Evolutionary conservation across 1,139 yeast genomes (phyloP), one percentile per base, ranked within the genome.

Genomic region (Yamadazyma friedrichii): DNA sequence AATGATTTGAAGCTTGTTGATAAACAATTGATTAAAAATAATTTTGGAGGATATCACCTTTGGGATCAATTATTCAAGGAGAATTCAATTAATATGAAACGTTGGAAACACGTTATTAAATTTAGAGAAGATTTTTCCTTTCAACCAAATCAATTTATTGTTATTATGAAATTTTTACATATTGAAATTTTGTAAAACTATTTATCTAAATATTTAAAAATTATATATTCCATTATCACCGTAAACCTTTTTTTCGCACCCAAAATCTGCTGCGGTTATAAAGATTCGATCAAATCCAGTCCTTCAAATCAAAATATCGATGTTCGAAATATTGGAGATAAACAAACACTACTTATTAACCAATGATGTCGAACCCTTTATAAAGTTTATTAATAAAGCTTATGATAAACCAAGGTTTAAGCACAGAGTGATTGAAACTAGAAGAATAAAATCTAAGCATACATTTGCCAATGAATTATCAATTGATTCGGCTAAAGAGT

Each of bases 21-120:
- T 15, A 34, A 40, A 15, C 33, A 24, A 9, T 45, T 47, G 15
- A 53, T 67, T 17, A 55, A 56, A 42, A 53, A 55, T 9, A 52
- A 55, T 28, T 54, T 70, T 26, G 77, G 77, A n/a, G 77, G 77
- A 0, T 59, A 53, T 45, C 70, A 69, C 49, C 60, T 71, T 40
- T 71, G 77, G 77, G 76, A 70, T 52, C 61, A 67, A 33, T 54
- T 70, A 40, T 61, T 60, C 39, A 61, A 68, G 42, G 66, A 65
- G 43, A 56, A 62, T 25, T 54, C 63, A 8, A 68, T 70, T 56
- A 70, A 69, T 46, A 59, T 70, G 39, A 70, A 70, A 47, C 59
- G 77, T 48, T 71, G 77, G 77, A 71, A 71, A 46, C 76, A 70
- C 45, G 58, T 71, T 16, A 62, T 65, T 36, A 70, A 68, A 45